Evolutionary conservation across 306 rosid species (phyloP), one percentile per base, ranked within the genome.

Genomic region (Trifolium subterraneum): DNA sequence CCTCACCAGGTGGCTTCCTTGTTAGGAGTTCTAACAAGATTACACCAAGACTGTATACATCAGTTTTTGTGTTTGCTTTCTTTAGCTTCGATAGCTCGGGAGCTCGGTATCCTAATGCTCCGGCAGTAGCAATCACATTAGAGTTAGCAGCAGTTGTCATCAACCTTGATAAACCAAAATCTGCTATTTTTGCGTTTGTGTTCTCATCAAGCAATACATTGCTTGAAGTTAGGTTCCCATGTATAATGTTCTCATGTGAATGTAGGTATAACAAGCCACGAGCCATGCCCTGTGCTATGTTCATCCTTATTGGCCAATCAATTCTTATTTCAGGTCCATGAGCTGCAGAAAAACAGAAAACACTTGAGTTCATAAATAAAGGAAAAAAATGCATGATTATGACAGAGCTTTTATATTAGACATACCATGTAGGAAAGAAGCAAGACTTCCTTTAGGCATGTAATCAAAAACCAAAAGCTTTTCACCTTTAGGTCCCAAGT

Each of bases 11-110:
- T 68, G 96, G 88, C 78, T 91, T 93, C 52, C 98, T 96, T 8
- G 97, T 93, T 71, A 91, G 91, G 62, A 89, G 96, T 80, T 93
- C 98, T 84, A 93, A 82, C 80, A 91, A 86, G 91, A 93, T 88
- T 25, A 93, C 97, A 64, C 98, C 97, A 42, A 93, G 94, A 84
- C 96, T 89, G 86, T 93, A 93, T 4, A 88, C 88, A 42, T 93
- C 97, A 0, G 97, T 89, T 83, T 93, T 93, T 5, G 90, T 58
- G 84, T 84, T 91, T 48, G 94, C 88, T 67, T 93, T 93, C 86
- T 93, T 93, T 3, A 86, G 89, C 81, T 89, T 93, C 0, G 91
- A 89, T 41, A 91, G 91, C 86, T 93, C 97, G 0, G 97, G 97
- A 15, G 98, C 96, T 64, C 93, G 75, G 84, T 93, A 93, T 54